phyloP scores from a whole-genome alignment of 2,329 filamentous ascomycete genomes.

The Diaporthe ilicicola region DNA sequence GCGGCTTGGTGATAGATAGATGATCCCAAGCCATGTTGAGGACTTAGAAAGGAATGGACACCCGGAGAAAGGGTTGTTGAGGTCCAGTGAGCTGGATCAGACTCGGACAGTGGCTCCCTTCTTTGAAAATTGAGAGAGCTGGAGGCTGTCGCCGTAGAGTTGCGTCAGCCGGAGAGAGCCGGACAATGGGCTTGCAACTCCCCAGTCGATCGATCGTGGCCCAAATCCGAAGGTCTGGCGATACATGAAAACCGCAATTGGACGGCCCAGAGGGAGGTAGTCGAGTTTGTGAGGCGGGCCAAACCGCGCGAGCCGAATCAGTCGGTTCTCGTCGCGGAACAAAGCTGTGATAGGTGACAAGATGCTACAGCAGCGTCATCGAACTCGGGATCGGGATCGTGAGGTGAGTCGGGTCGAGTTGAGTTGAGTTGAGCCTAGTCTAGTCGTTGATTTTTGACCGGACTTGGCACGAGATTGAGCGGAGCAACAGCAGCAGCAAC shows the following conservation, averaged over 20 bases:
- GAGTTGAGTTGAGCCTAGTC: too few species aligned
- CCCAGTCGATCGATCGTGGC: constrained; percentile 40
- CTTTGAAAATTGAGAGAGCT: not conserved
- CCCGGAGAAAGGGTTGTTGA: not conserved
- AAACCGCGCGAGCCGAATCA: not conserved
- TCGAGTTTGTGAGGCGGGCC: not conserved
- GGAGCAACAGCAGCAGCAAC: not conserved
- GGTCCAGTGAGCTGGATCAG: not conserved
- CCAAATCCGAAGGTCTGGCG: constrained; percentile 29
- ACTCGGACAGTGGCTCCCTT: not conserved
- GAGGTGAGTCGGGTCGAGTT: not conserved
- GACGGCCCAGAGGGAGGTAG: not conserved
- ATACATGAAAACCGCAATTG: constrained; percentile 37
- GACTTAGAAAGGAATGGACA: constrained; percentile 1
- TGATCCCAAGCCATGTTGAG: constrained; percentile 78
- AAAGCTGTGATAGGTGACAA: constrained; percentile 2
- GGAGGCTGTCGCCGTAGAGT: not conserved
- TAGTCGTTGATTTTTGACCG: not conserved
- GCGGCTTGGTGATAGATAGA: constrained; percentile 87
- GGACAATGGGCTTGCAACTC: constrained; percentile 31
- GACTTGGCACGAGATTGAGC: constrained; percentile 5
- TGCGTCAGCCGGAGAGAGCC: constrained; percentile 9
- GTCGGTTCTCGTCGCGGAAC: not conserved
- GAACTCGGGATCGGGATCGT: not conserved
- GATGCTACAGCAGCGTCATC: constrained; percentile 15